Evolutionary conservation across 768 basidiomycete species (phyloP), one percentile per base, ranked within the genome.

Genomic region (Hygrophoropsis aurantiaca): DNA sequence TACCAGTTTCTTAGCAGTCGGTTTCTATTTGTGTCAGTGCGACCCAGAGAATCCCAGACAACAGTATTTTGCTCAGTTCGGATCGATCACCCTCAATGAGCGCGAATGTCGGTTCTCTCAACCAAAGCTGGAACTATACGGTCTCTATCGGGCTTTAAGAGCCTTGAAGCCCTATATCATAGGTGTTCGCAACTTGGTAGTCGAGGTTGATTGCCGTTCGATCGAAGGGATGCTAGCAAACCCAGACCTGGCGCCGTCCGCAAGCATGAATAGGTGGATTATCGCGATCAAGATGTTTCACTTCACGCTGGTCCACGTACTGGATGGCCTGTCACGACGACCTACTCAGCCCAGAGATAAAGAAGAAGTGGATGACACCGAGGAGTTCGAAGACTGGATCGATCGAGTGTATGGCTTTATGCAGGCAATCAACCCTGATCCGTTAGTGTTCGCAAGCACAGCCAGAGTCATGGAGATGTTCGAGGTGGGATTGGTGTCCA

Each of bases 31-130:
- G 0, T 44, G 43, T 1, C 68, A 71, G 26, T 24, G 46, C 13
- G 57, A 58, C 21, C 26, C 37, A 0, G 51, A 56, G 1, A 44
- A 55, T 0, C 48, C 50, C 11, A 48, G 56, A 0, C n/a, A n/a
- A n/a, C n/a, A n/a, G n/a, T 57, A 58, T 13, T 71, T 61, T 24
- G 56, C 61, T 0, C 51, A 59, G 0, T 78, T 75, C 37, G 61
- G 71, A 0, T 77, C 70, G 0, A 70, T 77, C 1, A 53, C 65
- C 0, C 56, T 74, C 20, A 72, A 71, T 32, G 61, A 53, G 13
- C 32, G 43, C 1, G 40, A 48, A 10, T 54, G 13, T 2, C 26
- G 30, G n/a, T 54, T 51, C 13, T 56, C 53, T 0, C 60, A 64
- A 15, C 35, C 55, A 0, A 68, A 70, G 44, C 39, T 65, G 2